Evolutionary conservation across 208 protist genomes (phyloP).

Genomic region (Crithidia thermophila): DNA sequence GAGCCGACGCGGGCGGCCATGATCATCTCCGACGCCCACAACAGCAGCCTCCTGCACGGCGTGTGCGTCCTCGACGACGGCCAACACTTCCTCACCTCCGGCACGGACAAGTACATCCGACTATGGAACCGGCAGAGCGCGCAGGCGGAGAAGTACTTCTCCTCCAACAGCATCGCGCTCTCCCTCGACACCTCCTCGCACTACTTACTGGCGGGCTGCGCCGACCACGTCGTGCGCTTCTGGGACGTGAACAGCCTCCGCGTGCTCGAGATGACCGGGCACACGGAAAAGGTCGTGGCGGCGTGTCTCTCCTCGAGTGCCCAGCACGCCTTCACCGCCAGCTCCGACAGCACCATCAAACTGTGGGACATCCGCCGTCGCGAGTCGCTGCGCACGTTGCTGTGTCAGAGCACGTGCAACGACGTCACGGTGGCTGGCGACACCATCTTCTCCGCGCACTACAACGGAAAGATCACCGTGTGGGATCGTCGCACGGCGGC

Average conservation of each 20-base stretch:
- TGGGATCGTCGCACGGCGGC: conserved; percentile 60
- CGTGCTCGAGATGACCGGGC: conserved; percentile 60
- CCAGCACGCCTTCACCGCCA: conserved; percentile 66
- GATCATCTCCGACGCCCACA: conserved; percentile 44
- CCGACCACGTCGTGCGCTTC: conserved; percentile 65
- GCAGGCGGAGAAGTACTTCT: conserved; percentile 38
- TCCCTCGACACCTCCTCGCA: conserved; percentile 51
- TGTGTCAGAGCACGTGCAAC: conserved; percentile 67
- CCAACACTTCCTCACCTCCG: conserved; percentile 48
- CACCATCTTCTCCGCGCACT: conserved; percentile 67
- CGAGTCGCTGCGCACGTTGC: conserved; percentile 46
- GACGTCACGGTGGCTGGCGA: conserved; percentile 57
- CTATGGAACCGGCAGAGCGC: conserved; percentile 42
- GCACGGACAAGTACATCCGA: conserved; percentile 57
- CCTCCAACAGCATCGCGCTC: conserved; percentile 50
- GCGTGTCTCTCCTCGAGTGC: conserved; percentile 59
- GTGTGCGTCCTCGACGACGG: conserved; percentile 41
- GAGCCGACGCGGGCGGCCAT: conserved; percentile 31
- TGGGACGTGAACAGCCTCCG: conserved; percentile 65
- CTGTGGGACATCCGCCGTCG: conserved; percentile 66
- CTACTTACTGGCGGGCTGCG: conserved; percentile 66
- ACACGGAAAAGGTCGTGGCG: conserved; percentile 69
- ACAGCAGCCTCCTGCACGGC: conserved; percentile 43
- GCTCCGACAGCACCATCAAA: conserved; percentile 72
- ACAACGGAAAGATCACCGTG: conserved; percentile 64